These are phyloP conservation scores for Rhynchospora breviuscula DNA, from an alignment of 176 grass and related monocot genomes.

Conservation along the genomic window DNA sequence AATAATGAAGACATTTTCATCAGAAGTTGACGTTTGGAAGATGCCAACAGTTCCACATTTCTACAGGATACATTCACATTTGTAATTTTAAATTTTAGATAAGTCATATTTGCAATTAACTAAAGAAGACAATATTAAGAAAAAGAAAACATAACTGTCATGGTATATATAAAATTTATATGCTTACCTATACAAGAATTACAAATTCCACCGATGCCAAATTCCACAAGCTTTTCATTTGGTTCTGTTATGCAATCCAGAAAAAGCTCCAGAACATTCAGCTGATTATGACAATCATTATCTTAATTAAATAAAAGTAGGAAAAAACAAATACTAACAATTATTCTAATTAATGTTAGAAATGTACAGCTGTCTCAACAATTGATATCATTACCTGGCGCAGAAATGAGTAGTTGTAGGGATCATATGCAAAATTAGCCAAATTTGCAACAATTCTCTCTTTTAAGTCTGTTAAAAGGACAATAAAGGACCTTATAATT, in stretches of 20 bases:
- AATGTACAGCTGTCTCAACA: not conserved
- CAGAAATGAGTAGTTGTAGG: slow-evolving; percentile 74
- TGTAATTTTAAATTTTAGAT: not conserved
- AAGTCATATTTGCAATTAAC: not conserved
- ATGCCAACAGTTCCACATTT: not conserved
- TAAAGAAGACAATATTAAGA: not conserved
- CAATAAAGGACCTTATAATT: not conserved
- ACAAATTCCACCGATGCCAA: slow-evolving; percentile 71
- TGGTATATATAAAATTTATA: not conserved
- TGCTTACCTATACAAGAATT: slow-evolving; percentile 67
- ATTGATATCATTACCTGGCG: slow-evolving; percentile 45
- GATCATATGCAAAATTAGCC: slow-evolving; percentile 87
- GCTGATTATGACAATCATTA: slow-evolving; percentile 34
- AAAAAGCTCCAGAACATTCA: slow-evolving; percentile 86
- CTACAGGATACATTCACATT: not conserved
- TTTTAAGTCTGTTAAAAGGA: slow-evolving; percentile 53
- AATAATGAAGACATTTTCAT: not conserved
- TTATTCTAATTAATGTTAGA: not conserved
- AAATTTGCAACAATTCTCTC: slow-evolving; percentile 78
- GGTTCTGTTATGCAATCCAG: slow-evolving; percentile 92
- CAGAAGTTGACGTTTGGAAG: not conserved
- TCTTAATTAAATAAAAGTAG: not conserved
- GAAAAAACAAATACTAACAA: not conserved
- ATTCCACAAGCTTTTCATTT: slow-evolving; percentile 86
- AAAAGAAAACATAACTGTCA: not conserved